Percentiles rank a stretch among this genome's conserved stretches.
These are phyloP conservation scores for Populus nigra DNA, from an alignment of 345 rosid genomes.

Conservation along the genomic window DNA sequence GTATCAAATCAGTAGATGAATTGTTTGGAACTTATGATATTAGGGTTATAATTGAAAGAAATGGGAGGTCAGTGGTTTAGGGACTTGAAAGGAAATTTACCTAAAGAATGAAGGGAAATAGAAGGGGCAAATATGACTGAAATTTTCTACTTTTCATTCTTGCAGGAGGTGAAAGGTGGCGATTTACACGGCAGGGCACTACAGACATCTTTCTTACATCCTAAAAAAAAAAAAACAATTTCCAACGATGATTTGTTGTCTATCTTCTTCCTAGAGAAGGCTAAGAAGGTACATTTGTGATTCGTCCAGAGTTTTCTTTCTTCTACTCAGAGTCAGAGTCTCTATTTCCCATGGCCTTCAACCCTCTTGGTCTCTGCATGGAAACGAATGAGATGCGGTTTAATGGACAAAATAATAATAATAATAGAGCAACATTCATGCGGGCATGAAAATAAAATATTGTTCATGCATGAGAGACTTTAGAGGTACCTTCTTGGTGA, in stretches of 20 bases:
- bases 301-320: background rate
- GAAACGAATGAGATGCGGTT: background rate
- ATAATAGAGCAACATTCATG: background rate
- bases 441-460: background rate
- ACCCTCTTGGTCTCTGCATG: conserved; percentile 56
- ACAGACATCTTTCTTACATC: background rate
- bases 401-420: background rate
- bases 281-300: background rate
- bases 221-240: background rate
- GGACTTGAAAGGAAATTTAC: background rate
- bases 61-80: background rate
- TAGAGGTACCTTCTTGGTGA: conserved; percentile 46
- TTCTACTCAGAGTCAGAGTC: conserved; percentile 50
- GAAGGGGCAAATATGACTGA: background rate
- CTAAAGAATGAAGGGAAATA: no score
- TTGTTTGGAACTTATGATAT: no score
- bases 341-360: conserved; percentile 56
- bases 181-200: background rate
- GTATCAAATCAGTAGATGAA: no score
- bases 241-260: background rate
- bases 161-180: background rate
- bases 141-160: background rate
- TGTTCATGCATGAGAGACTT: background rate
- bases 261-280: background rate
- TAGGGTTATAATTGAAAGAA: background rate